phyloP scores from a whole-genome alignment of 805 yeast species.

The Saccharomycopsis fermentans region DNA sequence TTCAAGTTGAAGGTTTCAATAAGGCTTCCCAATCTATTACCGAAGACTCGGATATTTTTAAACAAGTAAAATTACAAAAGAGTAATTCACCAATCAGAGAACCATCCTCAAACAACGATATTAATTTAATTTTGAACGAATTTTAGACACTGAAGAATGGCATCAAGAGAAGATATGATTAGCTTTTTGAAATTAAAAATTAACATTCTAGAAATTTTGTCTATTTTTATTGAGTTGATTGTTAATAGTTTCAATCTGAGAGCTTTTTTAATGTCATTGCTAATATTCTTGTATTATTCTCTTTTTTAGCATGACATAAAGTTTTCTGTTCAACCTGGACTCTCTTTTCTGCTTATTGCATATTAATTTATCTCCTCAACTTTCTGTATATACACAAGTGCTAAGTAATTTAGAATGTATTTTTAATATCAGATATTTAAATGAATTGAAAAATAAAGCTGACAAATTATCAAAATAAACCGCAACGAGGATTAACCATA shows the following conservation, averaged over 20 bases:
- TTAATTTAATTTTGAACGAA: not conserved
- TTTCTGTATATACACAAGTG: slow-evolving; percentile 1
- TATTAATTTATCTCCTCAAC: not conserved
- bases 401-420: not conserved
- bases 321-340: not conserved
- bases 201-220: too few relatives aligned
- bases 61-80: not conserved
- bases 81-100: not conserved
- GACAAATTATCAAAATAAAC: too few relatives aligned
- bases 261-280: too few relatives aligned
- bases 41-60: slow-evolving; percentile 3
- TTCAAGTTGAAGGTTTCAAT: slow-evolving; percentile 12
- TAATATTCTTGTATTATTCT: not conserved
- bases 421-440: not conserved
- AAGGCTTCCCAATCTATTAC: not conserved
- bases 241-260: too few relatives aligned
- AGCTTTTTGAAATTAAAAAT: too few relatives aligned
- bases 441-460: not conserved
- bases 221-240: too few relatives aligned
- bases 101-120: not conserved
- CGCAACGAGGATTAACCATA: too few relatives aligned
- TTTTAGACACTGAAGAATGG: not conserved
- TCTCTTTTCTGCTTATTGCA: not conserved
- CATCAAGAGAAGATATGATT: not conserved
- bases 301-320: not conserved